Evolutionary conservation across 2,329 filamentous ascomycete genomes (phyloP).

Genomic region (Neonectria neomacrospora): DNA sequence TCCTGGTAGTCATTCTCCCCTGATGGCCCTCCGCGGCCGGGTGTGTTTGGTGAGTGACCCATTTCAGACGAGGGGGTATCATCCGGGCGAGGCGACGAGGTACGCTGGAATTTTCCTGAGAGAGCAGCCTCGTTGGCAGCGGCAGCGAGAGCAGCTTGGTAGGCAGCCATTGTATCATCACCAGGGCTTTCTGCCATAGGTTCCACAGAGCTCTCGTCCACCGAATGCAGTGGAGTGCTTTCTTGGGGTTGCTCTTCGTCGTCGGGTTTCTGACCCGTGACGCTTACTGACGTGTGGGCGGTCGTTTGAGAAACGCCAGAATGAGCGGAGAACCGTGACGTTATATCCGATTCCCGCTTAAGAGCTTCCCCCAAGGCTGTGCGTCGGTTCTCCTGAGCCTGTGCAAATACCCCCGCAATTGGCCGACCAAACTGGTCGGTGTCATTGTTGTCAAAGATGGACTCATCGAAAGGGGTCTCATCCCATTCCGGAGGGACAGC

Average conservation of each 20-base stretch:
- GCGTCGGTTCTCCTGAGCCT: constrained; percentile 60
- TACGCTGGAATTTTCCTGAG: constrained; percentile 78
- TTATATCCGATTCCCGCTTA: constrained; percentile 60
- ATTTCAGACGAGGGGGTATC: constrained; percentile 30
- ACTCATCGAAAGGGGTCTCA: constrained; percentile 73
- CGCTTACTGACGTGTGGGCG: constrained; percentile 63
- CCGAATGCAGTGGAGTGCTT: constrained; percentile 18
- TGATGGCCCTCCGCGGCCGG: constrained; percentile 24
- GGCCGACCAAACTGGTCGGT: constrained; percentile 71
- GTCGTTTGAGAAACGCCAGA: constrained; percentile 61
- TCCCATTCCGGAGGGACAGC: constrained; percentile 58
- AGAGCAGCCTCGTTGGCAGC: constrained; percentile 82
- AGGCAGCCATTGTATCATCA: constrained; percentile 63
- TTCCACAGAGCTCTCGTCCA: constrained; percentile 23
- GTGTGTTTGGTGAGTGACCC: constrained; percentile 27
- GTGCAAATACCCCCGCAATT: constrained; percentile 67
- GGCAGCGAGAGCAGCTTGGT: constrained; percentile 86
- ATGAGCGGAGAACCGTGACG: constrained; percentile 57
- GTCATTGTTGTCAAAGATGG: constrained; percentile 76
- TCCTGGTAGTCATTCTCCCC: constrained; percentile 65
- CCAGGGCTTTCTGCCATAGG: constrained; percentile 24
- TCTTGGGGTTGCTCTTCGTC: constrained; percentile 24
- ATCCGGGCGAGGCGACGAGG: constrained; percentile 56
- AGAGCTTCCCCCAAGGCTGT: constrained; percentile 43
- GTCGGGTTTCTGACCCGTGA: constrained; percentile 33